Conservation (phyloP, 2,329 filamentous ascomycete genomes). For the Fusarium papillatum region DNA sequence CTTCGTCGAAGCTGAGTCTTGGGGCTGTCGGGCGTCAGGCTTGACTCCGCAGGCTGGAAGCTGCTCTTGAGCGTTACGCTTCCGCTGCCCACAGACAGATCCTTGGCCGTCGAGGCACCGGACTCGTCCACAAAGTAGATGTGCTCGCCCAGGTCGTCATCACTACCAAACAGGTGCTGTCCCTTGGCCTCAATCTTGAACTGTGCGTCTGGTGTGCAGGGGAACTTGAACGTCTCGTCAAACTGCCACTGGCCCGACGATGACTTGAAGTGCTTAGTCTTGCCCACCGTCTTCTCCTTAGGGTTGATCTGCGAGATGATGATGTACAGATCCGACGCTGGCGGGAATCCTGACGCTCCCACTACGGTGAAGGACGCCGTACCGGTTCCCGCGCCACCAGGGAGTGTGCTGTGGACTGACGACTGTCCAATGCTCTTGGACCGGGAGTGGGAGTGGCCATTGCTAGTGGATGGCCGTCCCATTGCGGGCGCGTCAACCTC, state of each 20-base stretch:
- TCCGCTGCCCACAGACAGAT: constrained; percentile 80
- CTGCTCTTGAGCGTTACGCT: constrained; percentile 80
- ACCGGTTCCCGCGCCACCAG: constrained; percentile 74
- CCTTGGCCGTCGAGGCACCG: constrained; percentile 76
- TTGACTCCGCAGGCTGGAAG: constrained; percentile 70
- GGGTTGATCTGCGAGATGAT: constrained; percentile 75
- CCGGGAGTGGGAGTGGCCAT: constrained; percentile 63
- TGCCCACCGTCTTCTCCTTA: constrained; percentile 86
- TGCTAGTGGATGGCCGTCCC: constrained; percentile 43
- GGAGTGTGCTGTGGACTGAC: constrained; percentile 75
- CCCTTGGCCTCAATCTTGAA: constrained; percentile 91
- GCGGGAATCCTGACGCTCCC: constrained; percentile 82
- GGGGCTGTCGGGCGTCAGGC: constrained; percentile 59
- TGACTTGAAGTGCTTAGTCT: constrained; percentile 92
- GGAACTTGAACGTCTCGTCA: constrained; percentile 84
- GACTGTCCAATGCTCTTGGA: constrained; percentile 73
- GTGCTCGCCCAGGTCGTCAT: constrained; percentile 86
- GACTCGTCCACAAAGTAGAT: constrained; percentile 94
- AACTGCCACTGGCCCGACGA: constrained; percentile 75
- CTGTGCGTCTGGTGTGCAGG: constrained; percentile 84
- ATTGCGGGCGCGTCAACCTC: constrained; percentile 43
- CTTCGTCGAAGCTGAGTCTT: constrained; percentile 63
- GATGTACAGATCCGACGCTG: constrained; percentile 84
- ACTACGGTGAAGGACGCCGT: constrained; percentile 86
- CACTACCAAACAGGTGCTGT: constrained; percentile 86